Conservation (phyloP, 345 rosid species). For the Lepidium aucheri region DNA sequence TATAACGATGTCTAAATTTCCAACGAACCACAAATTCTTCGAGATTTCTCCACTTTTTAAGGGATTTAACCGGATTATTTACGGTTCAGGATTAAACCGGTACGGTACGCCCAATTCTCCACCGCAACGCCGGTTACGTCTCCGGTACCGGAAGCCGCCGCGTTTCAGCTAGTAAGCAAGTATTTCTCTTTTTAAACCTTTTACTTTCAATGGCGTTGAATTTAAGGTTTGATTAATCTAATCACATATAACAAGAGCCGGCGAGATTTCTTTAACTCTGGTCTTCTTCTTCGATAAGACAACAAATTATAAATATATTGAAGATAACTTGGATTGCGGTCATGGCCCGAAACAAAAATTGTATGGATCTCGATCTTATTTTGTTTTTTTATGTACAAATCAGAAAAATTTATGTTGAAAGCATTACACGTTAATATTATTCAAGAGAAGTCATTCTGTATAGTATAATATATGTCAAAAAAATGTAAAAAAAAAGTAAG, state of each 20-base stretch:
- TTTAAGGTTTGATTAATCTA: background rate
- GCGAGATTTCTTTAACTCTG: background rate
- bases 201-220: too few species aligned
- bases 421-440: too few species aligned
- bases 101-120: background rate
- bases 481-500: conserved; percentile 2
- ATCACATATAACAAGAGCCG: background rate
- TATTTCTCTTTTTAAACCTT: background rate
- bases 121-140: background rate
- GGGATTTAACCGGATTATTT: background rate
- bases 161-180: background rate
- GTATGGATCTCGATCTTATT: too few species aligned
- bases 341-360: too few species aligned
- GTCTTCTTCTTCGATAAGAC: conserved; percentile 13
- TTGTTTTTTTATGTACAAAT: too few species aligned
- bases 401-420: too few species aligned
- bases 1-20: background rate
- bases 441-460: too few species aligned
- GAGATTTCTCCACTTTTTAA: background rate
- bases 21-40: background rate
- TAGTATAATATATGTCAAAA: too few species aligned
- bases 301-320: background rate
- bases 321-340: too few species aligned
- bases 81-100: background rate
- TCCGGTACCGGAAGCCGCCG: background rate